Evolutionary conservation across 495 filamentous ascomycete genomes (phyloP).

Genomic region (Penicillium fimorum): DNA sequence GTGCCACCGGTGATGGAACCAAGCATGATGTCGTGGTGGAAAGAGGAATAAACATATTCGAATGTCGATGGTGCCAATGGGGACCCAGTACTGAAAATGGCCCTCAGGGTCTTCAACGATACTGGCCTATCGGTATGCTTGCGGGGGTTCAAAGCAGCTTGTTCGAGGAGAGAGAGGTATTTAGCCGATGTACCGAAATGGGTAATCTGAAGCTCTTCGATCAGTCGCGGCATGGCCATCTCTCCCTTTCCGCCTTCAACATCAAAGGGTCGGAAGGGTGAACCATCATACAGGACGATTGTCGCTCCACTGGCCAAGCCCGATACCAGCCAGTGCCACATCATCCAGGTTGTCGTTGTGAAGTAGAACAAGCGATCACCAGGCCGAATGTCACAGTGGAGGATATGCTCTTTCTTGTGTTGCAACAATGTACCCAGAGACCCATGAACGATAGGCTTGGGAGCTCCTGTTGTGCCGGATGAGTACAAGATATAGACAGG

Average conservation of each 20-base stretch:
- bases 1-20: slow-evolving; percentile 87
- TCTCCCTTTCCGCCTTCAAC: slow-evolving; percentile 53
- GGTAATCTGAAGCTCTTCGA: slow-evolving; percentile 71
- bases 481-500: slow-evolving; percentile 89
- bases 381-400: slow-evolving; percentile 74
- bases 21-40: slow-evolving; percentile 71
- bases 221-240: slow-evolving; percentile 66
- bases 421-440: slow-evolving; percentile 84
- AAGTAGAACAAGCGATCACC: slow-evolving; percentile 76
- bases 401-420: slow-evolving; percentile 88
- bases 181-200: slow-evolving; percentile 93
- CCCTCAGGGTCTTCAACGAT: slow-evolving; percentile 56
- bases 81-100: slow-evolving; percentile 92
- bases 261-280: slow-evolving; percentile 70
- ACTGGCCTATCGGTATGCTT: slow-evolving; percentile 47
- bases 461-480: slow-evolving; percentile 83
- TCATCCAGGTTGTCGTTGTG: slow-evolving; percentile 93
- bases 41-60: slow-evolving; percentile 77
- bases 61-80: slow-evolving; percentile 92
- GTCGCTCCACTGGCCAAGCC: slow-evolving; percentile 76
- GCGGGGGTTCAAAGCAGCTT: slow-evolving; percentile 66
- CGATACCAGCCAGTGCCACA: slow-evolving; percentile 95
- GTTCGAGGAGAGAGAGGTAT: slow-evolving; percentile 88
- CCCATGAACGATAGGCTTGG: slow-evolving; percentile 90
- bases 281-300: slow-evolving; percentile 84